Conservation (phyloP, 768 basidiomycete genomes). For the Termitomyces sp. region DNA sequence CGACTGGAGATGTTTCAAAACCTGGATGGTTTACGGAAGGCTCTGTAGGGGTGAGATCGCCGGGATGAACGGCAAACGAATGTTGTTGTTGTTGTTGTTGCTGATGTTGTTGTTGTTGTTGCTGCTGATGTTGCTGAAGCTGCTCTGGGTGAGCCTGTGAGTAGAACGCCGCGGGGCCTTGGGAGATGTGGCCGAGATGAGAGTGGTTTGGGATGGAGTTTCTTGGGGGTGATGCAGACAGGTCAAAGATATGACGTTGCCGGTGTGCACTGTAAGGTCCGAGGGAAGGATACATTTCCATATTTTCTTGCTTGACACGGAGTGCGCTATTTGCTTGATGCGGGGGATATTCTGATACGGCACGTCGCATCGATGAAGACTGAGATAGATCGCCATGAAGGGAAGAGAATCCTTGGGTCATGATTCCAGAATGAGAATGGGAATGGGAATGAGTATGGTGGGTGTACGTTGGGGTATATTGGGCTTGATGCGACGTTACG, state of each 20-base stretch:
- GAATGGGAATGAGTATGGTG: conserved; percentile 6
- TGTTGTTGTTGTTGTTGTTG: neutral
- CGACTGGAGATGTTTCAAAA: conserved; percentile 4
- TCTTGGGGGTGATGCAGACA: conserved; percentile 6
- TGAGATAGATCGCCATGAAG: conserved; percentile 3
- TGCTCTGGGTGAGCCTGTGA: neutral
- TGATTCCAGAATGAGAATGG: conserved; percentile 4
- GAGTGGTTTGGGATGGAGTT: conserved; percentile 1
- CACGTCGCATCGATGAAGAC: conserved; percentile 1
- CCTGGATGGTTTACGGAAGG: neutral
- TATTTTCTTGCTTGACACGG: conserved; percentile 10
- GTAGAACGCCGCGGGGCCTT: conserved; percentile 5
- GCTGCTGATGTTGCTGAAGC: neutral
- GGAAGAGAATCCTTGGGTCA: neutral
- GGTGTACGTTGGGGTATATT: conserved; percentile 7
- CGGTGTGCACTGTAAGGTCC: conserved; percentile 1
- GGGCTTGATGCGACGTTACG: conserved; percentile 10
- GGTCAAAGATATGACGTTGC: conserved; percentile 13
- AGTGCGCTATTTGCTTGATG: neutral
- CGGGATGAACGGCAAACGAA: conserved; percentile 5
- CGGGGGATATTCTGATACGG: conserved; percentile 2
- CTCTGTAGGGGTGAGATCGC: conserved; percentile 3
- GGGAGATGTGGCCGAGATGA: neutral
- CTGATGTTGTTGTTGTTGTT: neutral
- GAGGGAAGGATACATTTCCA: conserved; percentile 4